Conservation (phyloP, 495 filamentous ascomycete genomes). For the Pseudevernia furfuracea region DNA sequence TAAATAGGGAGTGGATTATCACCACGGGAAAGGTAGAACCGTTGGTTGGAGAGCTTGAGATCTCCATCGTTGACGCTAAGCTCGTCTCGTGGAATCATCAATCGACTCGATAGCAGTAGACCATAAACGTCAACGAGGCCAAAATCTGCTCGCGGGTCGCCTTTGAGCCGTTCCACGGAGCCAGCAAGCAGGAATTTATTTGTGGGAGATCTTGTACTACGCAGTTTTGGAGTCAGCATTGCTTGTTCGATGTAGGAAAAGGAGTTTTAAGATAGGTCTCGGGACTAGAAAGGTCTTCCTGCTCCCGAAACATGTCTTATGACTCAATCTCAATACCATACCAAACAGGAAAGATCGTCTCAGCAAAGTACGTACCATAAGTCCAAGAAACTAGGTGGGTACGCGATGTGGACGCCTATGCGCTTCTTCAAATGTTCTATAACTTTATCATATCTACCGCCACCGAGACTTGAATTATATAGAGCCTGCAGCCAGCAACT, state of each 20-base stretch:
- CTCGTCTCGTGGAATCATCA: slow-evolving; percentile 80
- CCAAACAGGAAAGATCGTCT: too few species aligned
- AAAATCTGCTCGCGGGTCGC: slow-evolving; percentile 70
- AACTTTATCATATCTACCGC: slow-evolving; percentile 52
- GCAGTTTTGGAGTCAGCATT: too few species aligned
- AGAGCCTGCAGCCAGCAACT: slow-evolving; percentile 92
- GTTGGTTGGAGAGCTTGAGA: slow-evolving; percentile 83
- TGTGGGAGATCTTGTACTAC: slow-evolving; percentile 72
- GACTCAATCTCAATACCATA: too few species aligned
- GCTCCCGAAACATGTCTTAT: too few species aligned
- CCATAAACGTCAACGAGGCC: slow-evolving; percentile 92
- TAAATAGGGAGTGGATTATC: slow-evolving; percentile 87
- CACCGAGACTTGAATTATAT: slow-evolving; percentile 76
- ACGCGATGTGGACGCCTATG: slow-evolving; percentile 81
- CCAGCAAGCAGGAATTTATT: slow-evolving; percentile 88
- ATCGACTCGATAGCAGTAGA: slow-evolving; percentile 68
- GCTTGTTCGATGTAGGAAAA: too few species aligned
- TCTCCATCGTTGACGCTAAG: slow-evolving; percentile 64
- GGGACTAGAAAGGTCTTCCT: too few species aligned
- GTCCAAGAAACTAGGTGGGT: slow-evolving; percentile 72
- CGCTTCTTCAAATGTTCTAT: slow-evolving; percentile 81
- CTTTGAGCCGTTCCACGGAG: slow-evolving; percentile 80
- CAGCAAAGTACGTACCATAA: too few species aligned
- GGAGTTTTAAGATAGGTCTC: too few species aligned
- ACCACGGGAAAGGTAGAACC: slow-evolving; percentile 61